Percentiles rank a stretch among this genome's conserved stretches.
phyloP scores from a whole-genome alignment of 805 yeast genomes.

The Starmerella gropengiesseri region DNA sequence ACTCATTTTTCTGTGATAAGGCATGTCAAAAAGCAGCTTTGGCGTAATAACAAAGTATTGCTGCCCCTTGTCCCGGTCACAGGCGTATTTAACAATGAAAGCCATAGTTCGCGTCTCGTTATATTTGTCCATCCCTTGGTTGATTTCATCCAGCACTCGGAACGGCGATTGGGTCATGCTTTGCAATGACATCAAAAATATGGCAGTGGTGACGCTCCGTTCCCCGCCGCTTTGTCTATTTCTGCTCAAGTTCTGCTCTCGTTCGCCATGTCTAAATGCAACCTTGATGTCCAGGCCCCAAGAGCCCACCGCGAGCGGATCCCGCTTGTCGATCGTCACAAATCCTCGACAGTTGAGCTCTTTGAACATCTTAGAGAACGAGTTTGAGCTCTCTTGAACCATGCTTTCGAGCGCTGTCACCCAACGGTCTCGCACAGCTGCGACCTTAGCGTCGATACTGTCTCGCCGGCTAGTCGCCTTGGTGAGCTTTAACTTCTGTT shows the following conservation, averaged over 20 bases:
- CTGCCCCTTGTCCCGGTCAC: constrained; percentile 38
- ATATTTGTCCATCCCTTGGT: constrained; percentile 95
- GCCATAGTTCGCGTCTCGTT: constrained; percentile 82
- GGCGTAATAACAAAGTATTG: constrained; percentile 94
- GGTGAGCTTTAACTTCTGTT: constrained; percentile 6
- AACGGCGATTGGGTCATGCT: constrained; percentile 82
- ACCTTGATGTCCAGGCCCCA: constrained; percentile 83
- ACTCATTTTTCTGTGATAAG: constrained; percentile 69
- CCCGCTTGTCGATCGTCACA: constrained; percentile 45
- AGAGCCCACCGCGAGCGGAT: constrained; percentile 26
- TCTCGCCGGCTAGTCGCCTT: constrained; percentile 6
- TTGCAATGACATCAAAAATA: constrained; percentile 82
- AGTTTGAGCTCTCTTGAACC: constrained; percentile 45
- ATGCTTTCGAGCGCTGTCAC: constrained; percentile 48
- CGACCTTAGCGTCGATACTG: constrained; percentile 7
- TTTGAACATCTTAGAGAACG: constrained; percentile 56
- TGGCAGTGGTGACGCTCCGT: constrained; percentile 86
- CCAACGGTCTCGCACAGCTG: constrained; percentile 36
- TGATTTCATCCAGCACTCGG: constrained; percentile 92
- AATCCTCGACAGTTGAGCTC: constrained; percentile 83
- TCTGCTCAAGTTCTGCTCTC: constrained; percentile 61
- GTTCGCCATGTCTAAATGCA: constrained; percentile 68
- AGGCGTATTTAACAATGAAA: constrained; percentile 75
- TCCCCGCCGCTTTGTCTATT: constrained; percentile 97
- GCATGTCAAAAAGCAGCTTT: constrained; percentile 65